Evolutionary conservation across 257 asterid species (phyloP).

Genomic region (Knoxia roxburghii): DNA sequence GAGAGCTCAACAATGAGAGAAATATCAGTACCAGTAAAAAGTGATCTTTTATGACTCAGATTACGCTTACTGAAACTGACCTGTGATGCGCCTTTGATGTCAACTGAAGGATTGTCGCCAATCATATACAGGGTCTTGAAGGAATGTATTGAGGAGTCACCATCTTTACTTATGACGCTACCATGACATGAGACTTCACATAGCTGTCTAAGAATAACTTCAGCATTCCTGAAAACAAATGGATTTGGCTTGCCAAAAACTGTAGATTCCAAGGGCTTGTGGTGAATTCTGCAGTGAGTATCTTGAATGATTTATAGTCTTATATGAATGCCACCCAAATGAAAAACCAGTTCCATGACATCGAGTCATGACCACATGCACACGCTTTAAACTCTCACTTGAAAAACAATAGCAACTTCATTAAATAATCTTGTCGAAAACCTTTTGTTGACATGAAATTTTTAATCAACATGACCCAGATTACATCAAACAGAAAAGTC

Average conservation of each 20-base stretch:
- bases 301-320: not conserved
- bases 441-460: not conserved
- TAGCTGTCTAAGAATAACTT: constrained; percentile 35
- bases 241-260: constrained; percentile 65
- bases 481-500: not conserved
- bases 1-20: constrained; percentile 10
- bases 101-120: constrained; percentile 62
- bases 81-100: constrained; percentile 54
- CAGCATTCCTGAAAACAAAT: constrained; percentile 53
- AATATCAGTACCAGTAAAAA: not conserved
- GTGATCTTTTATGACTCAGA: not conserved
- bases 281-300: constrained; percentile 39
- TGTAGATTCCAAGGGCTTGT: constrained; percentile 46
- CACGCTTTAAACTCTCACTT: not conserved
- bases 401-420: not conserved
- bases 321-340: not conserved
- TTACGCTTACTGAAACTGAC: constrained; percentile 20
- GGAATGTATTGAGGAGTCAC: constrained; percentile 18
- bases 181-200: constrained; percentile 15
- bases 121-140: constrained; percentile 56
- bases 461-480: not conserved
- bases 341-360: not conserved
- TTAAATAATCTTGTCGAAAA: not conserved
- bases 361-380: not conserved
- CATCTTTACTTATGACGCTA: constrained; percentile 15